Evolutionary conservation across 345 rosid species (phyloP).

Genomic region (Physaria fendleri): DNA sequence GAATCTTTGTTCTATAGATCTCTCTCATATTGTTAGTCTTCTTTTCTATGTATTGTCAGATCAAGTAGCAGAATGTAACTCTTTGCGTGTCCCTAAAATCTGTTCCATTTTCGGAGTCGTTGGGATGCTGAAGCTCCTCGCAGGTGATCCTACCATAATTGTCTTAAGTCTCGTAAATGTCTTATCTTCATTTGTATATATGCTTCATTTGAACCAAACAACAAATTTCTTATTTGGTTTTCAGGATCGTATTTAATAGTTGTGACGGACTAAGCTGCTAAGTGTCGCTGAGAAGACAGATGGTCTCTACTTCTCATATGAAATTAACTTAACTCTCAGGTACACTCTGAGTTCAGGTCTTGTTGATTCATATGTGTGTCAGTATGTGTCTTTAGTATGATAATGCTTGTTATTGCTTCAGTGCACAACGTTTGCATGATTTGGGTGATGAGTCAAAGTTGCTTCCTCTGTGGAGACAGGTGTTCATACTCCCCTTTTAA

Average conservation of each 20-base stretch:
- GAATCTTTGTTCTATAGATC: background rate
- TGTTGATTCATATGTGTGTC: background rate
- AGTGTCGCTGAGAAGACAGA: conserved; percentile 59
- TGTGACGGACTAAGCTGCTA: conserved; percentile 59
- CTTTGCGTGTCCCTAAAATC: conserved; percentile 78
- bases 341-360: background rate
- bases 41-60: conserved; percentile 34
- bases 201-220: background rate
- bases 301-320: conserved; percentile 88
- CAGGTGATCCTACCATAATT: conserved; percentile 36
- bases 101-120: conserved; percentile 68
- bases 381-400: background rate
- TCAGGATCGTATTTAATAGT: conserved; percentile 83
- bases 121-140: conserved; percentile 87
- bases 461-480: conserved; percentile 99
- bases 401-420: conserved; percentile 27
- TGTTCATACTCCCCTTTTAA: conserved; percentile 19
- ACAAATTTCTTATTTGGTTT: background rate
- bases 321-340: conserved; percentile 81
- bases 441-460: conserved; percentile 90
- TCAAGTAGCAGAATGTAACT: conserved; percentile 59
- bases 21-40: background rate
- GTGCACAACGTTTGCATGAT: conserved; percentile 74
- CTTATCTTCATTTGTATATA: background rate
- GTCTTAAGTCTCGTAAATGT: background rate